Percentiles rank a stretch among this genome's conserved stretches.
Evolutionary conservation across 441 rosid species (phyloP).

Genomic region (Adansonia madagascariensis): DNA sequence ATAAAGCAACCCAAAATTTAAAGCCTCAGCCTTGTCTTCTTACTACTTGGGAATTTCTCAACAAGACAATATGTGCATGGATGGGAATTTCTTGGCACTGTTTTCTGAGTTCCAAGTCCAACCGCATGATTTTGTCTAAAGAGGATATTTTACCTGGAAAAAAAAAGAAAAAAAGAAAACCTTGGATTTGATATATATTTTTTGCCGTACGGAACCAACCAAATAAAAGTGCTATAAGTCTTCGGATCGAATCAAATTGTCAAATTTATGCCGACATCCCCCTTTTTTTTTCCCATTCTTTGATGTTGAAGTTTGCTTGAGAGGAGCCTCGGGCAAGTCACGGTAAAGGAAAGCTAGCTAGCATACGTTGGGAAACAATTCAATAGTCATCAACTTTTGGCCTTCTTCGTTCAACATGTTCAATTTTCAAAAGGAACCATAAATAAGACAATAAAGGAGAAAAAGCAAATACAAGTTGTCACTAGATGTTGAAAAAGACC

Average conservation of each 20-base stretch:
- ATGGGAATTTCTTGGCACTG: not conserved
- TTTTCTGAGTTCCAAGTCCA: conserved; percentile 21
- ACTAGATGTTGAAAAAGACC: conserved; percentile 8
- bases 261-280: conserved; percentile 24
- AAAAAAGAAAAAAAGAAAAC: not conserved
- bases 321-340: conserved; percentile 4
- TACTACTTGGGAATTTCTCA: not conserved
- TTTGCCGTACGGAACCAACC: not conserved
- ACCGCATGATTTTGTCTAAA: conserved; percentile 19
- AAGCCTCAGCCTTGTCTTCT: too few relatives aligned
- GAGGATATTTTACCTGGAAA: not conserved
- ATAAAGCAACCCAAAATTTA: too few relatives aligned
- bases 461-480: conserved; percentile 9
- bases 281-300: not conserved
- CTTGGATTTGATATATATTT: not conserved
- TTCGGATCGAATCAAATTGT: conserved; percentile 9
- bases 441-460: not conserved
- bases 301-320: conserved; percentile 21
- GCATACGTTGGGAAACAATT: not conserved
- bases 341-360: conserved; percentile 22
- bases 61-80: conserved; percentile 20
- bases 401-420: not conserved
- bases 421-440: conserved; percentile 18
- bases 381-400: not conserved
- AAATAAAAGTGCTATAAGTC: not conserved